Percentiles rank a stretch among this genome's conserved stretches.
Evolutionary conservation across 148 eudicot genomes (phyloP).

Genomic region (Rhododendron mucronatum): DNA sequence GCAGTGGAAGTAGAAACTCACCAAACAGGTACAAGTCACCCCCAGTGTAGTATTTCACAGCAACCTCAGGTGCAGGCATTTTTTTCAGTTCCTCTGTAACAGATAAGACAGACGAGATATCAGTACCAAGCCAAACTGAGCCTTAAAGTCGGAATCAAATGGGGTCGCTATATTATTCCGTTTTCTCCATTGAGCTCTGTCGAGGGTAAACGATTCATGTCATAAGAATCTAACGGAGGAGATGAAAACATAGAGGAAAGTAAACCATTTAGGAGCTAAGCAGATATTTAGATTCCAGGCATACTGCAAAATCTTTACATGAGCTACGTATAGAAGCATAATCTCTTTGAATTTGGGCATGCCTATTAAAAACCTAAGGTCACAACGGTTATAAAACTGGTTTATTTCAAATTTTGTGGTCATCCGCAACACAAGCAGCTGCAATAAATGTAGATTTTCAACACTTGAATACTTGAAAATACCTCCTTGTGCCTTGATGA

Average conservation of each 20-base stretch:
- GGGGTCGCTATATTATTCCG: neutral
- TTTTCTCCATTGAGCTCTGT: neutral
- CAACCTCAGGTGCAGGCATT: constrained; percentile 74
- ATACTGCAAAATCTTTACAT: neutral
- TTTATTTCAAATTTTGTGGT: neutral
- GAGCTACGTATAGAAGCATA: neutral
- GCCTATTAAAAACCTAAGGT: neutral
- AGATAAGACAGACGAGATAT: constrained; percentile 1
- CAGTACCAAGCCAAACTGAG: neutral
- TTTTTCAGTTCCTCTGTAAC: constrained; percentile 65
- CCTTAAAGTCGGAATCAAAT: neutral
- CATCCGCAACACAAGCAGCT: neutral
- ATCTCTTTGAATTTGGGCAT: neutral
- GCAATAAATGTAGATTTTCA: neutral
- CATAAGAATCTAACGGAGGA: neutral
- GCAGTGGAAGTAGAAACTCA: constrained; percentile 29
- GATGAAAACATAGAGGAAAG: neutral
- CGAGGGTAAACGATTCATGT: neutral
- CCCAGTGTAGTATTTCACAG: constrained; percentile 83
- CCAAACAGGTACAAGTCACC: constrained; percentile 95
- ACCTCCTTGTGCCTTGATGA: constrained; percentile 82
- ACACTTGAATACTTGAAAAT: constrained; percentile 14
- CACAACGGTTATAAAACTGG: neutral
- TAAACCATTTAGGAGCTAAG: neutral
- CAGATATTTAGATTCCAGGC: neutral